phyloP scores from a whole-genome alignment of 192 early-diverging fungal species.

The Backusella luteola region DNA sequence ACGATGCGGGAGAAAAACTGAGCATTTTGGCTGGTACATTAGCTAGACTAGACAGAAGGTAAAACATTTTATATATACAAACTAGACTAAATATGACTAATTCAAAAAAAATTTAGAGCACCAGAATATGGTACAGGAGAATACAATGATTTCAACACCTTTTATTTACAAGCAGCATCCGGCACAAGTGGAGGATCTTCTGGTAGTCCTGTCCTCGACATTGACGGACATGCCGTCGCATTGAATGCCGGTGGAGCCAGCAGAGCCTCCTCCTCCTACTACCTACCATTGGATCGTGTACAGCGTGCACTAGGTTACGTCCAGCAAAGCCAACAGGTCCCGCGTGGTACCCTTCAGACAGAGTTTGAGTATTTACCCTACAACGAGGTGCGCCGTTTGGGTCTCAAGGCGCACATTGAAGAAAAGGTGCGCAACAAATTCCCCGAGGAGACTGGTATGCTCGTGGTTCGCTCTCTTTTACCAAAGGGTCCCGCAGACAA shows the following conservation, averaged over 20 bases:
- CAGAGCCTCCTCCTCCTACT: slow-evolving; percentile 68
- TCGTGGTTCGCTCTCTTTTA: slow-evolving; percentile 59
- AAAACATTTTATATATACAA: slow-evolving; percentile 1
- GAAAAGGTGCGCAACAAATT: slow-evolving; percentile 57
- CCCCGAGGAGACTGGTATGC: slow-evolving; percentile 70
- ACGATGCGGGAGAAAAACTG: slow-evolving; percentile 79
- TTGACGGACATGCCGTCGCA: slow-evolving; percentile 73
- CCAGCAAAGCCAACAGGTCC: slow-evolving; percentile 51
- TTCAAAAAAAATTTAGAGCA: slow-evolving; percentile 39
- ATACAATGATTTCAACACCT: slow-evolving; percentile 82
- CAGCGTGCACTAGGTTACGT: slow-evolving; percentile 61
- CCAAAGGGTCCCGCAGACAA: slow-evolving; percentile 68
- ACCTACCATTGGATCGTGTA: slow-evolving; percentile 74
- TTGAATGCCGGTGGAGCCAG: slow-evolving; percentile 71
- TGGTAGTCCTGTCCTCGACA: slow-evolving; percentile 76
- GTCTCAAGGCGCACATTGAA: slow-evolving; percentile 66
- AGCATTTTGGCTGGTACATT: slow-evolving; percentile 74
- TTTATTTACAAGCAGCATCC: slow-evolving; percentile 77
- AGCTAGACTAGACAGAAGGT: slow-evolving; percentile 67
- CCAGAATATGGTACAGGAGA: slow-evolving; percentile 68
- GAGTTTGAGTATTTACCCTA: slow-evolving; percentile 70
- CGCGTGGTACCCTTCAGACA: slow-evolving; percentile 74
- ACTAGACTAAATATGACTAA: slow-evolving; percentile 3
- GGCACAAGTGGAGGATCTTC: slow-evolving; percentile 75
- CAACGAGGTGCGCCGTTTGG: slow-evolving; percentile 71